Evolutionary conservation across 345 rosid genomes (phyloP), one percentile per base, ranked within the genome.

Genomic region (Bruguiera sexangula): DNA sequence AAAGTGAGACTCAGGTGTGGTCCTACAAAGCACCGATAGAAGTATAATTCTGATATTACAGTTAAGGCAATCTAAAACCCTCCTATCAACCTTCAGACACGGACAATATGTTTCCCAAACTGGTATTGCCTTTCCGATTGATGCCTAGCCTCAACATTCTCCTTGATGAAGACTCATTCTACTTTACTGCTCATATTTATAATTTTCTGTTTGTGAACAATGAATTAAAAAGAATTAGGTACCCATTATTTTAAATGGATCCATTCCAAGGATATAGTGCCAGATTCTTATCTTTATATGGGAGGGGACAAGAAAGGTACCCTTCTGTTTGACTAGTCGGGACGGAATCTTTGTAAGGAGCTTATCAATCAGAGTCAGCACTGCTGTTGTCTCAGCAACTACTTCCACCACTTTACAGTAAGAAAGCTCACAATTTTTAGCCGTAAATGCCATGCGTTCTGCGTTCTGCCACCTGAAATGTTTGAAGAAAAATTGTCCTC

Each of bases 331-430:
- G 30, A 65, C 77, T 31, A 89, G 89, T 76, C 88, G 85, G 24
- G 92, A 79, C 58, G 96, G 92, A 80, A 92, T 86, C 82, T 82
- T 92, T 50, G 76, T 69, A 27, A 95, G 92, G 77, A 92, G 99
- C 71, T 86, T 76, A 73, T 90, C 97, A 82, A 79, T 77, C 48
- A 94, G 91, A 69, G 81, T 85, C 76, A 87, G 70, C 37, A 91
- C 96, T 63, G 89, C 92, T 52, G 90, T 90, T 76, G 96, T 95
- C 86, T 95, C 96, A 21, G 97, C 96, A 79, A 90, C 82, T 37
- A 85, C 97, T 85, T 95, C 99, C 82, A 92, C 96, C 81, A 95
- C 93, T 82, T 92, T 92, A 60, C 92, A 95, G 81, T 75, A 85
- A 24, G 97, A 24, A 96, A 88, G 88, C 70, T 78, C 76, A 48